Conservation (phyloP, 495 filamentous ascomycete species). For the Letharia columbiana region DNA sequence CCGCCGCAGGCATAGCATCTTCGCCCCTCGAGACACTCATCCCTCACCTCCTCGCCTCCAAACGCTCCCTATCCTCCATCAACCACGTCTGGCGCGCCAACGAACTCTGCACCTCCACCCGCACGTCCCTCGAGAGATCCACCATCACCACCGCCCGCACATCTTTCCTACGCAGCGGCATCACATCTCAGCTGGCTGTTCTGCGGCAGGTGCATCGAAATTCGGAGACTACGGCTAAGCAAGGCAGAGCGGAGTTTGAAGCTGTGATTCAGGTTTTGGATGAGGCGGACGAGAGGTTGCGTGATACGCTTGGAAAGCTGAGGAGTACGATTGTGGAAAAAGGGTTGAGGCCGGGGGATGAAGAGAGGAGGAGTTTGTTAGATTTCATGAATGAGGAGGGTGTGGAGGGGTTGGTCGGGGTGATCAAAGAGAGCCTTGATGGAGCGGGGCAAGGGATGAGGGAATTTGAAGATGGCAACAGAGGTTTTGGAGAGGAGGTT, state of each 20-base stretch:
- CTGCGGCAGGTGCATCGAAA: conserved; percentile 57
- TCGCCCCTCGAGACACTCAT: conserved; percentile 62
- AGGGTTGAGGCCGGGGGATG: conserved; percentile 59
- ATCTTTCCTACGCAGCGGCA: conserved; percentile 60
- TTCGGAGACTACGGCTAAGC: conserved; percentile 23
- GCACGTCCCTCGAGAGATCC: conserved; percentile 68
- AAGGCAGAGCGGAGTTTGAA: conserved; percentile 49
- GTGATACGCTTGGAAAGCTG: conserved; percentile 60
- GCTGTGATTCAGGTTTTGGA: conserved; percentile 63
- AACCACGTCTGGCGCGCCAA: conserved; percentile 78
- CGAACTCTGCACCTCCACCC: conserved; percentile 70
- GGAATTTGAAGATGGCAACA: conserved; percentile 40
- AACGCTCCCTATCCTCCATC: conserved; percentile 83
- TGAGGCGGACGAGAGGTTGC: conserved; percentile 59
- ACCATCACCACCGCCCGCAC: conserved; percentile 71
- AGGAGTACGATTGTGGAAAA: conserved; percentile 64
- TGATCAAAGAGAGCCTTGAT: conserved; percentile 61
- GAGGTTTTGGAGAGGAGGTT: conserved; percentile 50
- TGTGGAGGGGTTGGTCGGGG: conserved; percentile 58
- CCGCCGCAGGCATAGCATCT: background rate
- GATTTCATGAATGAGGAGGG: conserved; percentile 84
- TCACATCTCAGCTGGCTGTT: conserved; percentile 62
- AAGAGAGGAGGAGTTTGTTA: conserved; percentile 61
- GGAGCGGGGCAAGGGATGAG: conserved; percentile 46
- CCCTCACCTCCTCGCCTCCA: conserved; percentile 74